These are phyloP conservation scores for Umbelopsis sp. DNA, from an alignment of 371 early-diverging fungal species.

Conservation along the genomic window DNA sequence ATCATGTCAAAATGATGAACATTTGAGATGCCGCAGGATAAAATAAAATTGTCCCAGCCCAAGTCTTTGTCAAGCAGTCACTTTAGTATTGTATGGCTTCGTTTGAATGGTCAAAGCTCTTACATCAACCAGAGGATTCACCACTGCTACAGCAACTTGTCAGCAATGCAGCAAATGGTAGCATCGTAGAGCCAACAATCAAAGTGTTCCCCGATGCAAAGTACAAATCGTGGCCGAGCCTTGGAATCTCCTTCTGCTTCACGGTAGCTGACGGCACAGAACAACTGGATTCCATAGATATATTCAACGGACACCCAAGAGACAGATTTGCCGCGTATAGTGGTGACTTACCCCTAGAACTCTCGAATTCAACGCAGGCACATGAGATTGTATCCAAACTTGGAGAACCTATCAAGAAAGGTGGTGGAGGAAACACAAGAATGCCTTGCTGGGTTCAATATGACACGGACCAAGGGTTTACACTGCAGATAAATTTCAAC, in stretches of 20 bases:
- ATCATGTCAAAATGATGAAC: no score
- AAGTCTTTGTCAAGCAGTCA: neutral
- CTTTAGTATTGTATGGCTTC: neutral
- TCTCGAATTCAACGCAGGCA: constrained; percentile 35
- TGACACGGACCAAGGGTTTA: constrained; percentile 14
- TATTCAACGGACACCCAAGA: constrained; percentile 46
- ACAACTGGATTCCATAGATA: constrained; percentile 41
- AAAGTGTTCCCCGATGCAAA: constrained; percentile 35
- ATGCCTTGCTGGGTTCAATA: constrained; percentile 57
- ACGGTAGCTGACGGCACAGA: constrained; percentile 3
- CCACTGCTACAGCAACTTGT: neutral
- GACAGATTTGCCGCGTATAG: constrained; percentile 42
- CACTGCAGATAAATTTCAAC: constrained; percentile 40
- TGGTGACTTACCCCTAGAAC: constrained; percentile 30
- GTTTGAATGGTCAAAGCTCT: constrained; percentile 1
- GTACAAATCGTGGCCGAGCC: constrained; percentile 43
- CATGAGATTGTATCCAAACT: constrained; percentile 46
- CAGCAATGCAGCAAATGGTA: neutral
- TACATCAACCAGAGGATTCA: constrained; percentile 5
- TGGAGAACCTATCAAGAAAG: constrained; percentile 55
- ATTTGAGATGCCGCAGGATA: neutral
- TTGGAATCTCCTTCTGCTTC: constrained; percentile 51
- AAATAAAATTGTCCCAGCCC: neutral
- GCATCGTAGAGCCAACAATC: constrained; percentile 18
- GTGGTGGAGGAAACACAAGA: constrained; percentile 46